Percentiles rank a stretch among this genome's conserved stretches.
phyloP scores from a whole-genome alignment of 2,329 filamentous ascomycete genomes.

The Botryotinia calthae region DNA sequence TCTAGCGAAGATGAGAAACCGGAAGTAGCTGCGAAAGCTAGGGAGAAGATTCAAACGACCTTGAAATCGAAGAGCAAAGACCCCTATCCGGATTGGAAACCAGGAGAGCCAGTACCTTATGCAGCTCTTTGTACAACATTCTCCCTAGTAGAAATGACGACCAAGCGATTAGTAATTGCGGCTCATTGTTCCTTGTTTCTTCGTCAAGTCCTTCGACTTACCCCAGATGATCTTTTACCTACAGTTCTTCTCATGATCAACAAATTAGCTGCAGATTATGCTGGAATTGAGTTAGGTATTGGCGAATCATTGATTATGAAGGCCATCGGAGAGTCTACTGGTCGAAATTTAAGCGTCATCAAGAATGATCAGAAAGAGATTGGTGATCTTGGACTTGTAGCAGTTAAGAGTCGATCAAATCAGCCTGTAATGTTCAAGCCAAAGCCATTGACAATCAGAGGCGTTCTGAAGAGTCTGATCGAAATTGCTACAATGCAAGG shows the following conservation, averaged over 20 bases:
- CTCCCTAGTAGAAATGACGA: constrained; percentile 90
- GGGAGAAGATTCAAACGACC: constrained; percentile 76
- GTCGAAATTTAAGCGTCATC: constrained; percentile 82
- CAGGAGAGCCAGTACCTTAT: constrained; percentile 86
- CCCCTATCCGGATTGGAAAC: constrained; percentile 92
- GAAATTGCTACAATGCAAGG: constrained; percentile 83
- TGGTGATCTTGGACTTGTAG: constrained; percentile 89
- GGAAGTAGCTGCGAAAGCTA: constrained; percentile 68
- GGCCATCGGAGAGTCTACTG: constrained; percentile 91
- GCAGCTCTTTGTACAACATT: constrained; percentile 93
- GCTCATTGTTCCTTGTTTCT: constrained; percentile 89
- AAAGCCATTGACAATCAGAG: constrained; percentile 80
- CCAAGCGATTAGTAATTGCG: constrained; percentile 83
- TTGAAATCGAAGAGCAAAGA: constrained; percentile 68
- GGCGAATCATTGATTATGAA: constrained; percentile 99
- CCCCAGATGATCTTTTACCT: constrained; percentile 80
- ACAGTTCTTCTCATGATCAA: constrained; percentile 96
- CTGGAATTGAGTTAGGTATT: constrained; percentile 95
- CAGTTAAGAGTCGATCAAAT: constrained; percentile 90
- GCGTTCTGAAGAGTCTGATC: constrained; percentile 85
- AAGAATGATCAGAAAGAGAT: constrained; percentile 96
- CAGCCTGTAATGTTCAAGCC: constrained; percentile 99
- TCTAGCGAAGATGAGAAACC: constrained; percentile 64
- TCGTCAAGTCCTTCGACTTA: constrained; percentile 88
- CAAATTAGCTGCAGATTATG: constrained; percentile 94